Base-by-base conservation (phyloP, 2,329 filamentous ascomycete genomes). In the Fusarium nisikadoi region DNA sequence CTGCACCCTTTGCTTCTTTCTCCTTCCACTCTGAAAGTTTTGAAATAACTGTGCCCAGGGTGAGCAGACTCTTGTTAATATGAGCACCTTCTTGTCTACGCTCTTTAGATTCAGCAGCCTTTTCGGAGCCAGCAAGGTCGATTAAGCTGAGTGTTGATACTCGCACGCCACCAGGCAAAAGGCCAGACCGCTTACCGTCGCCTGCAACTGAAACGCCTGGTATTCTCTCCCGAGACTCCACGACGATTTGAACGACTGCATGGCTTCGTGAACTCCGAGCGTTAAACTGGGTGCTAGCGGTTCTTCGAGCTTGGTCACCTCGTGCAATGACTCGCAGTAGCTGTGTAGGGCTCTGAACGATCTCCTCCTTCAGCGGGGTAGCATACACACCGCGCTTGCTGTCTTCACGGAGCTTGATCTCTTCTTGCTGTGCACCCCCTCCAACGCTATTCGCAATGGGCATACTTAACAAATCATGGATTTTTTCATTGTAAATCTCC, bases 401-500 rank as follows among this genome's bases (percentile, higher is more conserved):
- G 81, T 99, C 96, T 82, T 99, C 96, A 25, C 96, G 92, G 62
- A 99, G 85, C 82, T 99, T 98, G 82, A 99, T 99, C 79, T 99
- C 96, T 75, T 99, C 96, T 72, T 95, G 93, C 41, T 86, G 84
- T 14, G 80, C 84, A 17, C 83, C 85, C 23, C 85, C 84, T 25
- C 88, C 90, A 23, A 86, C 79, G 9, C 86, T 89, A 43, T 83
- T 84, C 17, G 87, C 87, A 2, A 88, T 87, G 2, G 94, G 87
- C 80, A 94, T 92, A 72, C 92, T 95, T 47, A 99, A 86, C 54
- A 99, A 85, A 82, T 99, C 96, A 79, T 98, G 93, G 64, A 99
- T 98, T 82, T 90, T 97, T 80, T 99, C 96, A 78, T 99, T 99
- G 84, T 99, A 99, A 68, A 99, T 99, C 84, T 99, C 96, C 70